These are phyloP conservation scores for Neurospora crassa DNA, from an alignment of 2,329 filamentous ascomycete genomes.

Conservation along the genomic window DNA sequence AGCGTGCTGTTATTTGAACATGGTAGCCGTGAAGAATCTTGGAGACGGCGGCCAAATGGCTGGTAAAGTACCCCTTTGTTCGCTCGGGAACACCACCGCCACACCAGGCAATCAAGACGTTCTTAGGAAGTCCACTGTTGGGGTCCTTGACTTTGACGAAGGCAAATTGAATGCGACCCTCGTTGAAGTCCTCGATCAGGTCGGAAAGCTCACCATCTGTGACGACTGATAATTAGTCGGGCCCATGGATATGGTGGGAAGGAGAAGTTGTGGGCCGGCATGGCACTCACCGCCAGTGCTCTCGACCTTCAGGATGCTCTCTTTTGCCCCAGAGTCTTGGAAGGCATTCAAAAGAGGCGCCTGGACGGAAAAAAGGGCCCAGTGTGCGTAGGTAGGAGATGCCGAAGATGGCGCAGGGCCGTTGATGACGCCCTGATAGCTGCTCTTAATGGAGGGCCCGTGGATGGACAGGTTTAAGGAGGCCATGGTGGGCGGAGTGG, in stretches of 20 bases:
- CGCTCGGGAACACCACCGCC: slow-evolving; percentile 96
- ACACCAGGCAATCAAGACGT: slow-evolving; percentile 91
- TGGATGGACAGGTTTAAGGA: slow-evolving; percentile 73
- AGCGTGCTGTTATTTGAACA: slow-evolving; percentile 92
- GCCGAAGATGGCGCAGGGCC: slow-evolving; percentile 39
- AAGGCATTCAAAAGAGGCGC: slow-evolving; percentile 89
- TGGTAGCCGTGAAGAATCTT: slow-evolving; percentile 96
- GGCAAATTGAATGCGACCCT: slow-evolving; percentile 93
- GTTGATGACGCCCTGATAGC: slow-evolving; percentile 54
- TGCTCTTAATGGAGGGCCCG: slow-evolving; percentile 76
- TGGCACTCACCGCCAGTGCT: slow-evolving; percentile 63
- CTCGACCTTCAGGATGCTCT: slow-evolving; percentile 93
- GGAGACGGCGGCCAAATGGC: slow-evolving; percentile 78
- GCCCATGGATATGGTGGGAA: background rate
- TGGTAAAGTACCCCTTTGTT: slow-evolving; percentile 97
- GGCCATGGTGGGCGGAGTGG: slow-evolving; percentile 48
- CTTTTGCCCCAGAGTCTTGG: slow-evolving; percentile 75
- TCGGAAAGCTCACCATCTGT: slow-evolving; percentile 84
- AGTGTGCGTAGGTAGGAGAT: slow-evolving; percentile 80
- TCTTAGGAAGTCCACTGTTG: slow-evolving; percentile 82
- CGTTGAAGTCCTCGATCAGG: slow-evolving; percentile 90
- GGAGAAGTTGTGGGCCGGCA: background rate
- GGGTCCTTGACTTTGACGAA: slow-evolving; percentile 95
- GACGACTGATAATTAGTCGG: slow-evolving; percentile 2
- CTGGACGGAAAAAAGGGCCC: slow-evolving; percentile 90